These are phyloP conservation scores for Yarrowia sp. DNA, from an alignment of 805 yeast genomes.

Conservation along the genomic window DNA sequence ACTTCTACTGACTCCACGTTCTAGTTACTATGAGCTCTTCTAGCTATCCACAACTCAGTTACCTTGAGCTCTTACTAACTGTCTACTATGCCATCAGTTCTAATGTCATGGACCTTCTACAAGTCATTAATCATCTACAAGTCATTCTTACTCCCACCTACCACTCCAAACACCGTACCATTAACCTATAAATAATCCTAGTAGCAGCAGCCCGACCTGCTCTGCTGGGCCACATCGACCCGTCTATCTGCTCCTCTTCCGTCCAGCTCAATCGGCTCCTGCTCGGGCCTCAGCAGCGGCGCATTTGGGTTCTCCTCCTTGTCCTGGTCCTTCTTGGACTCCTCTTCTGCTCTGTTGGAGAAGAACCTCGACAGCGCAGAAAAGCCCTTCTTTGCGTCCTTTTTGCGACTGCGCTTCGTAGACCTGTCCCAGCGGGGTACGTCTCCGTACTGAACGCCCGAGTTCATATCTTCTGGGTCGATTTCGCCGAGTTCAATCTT, in stretches of 20 bases:
- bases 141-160: no score
- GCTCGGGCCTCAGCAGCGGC: background rate
- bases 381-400: conserved; percentile 17
- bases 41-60: no score
- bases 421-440: conserved; percentile 41
- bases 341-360: conserved; percentile 5
- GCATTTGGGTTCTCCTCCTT: background rate
- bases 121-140: no score
- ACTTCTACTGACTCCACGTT: no score
- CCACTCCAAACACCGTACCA: background rate
- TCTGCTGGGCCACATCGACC: background rate
- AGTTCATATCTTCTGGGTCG: conserved; percentile 48
- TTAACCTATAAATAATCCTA: conserved; percentile 2
- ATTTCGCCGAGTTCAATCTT: conserved; percentile 49
- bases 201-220: conserved; percentile 7
- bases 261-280: conserved; percentile 8
- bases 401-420: conserved; percentile 8
- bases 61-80: no score
- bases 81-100: no score
- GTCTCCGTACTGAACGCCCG: conserved; percentile 55
- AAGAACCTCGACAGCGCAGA: conserved; percentile 9
- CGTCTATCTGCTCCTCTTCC: background rate
- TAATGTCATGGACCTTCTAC: no score
- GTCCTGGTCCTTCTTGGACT: background rate
- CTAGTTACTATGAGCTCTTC: no score